phyloP scores from a whole-genome alignment of 768 basidiomycete species.

The Suillus americanus region DNA sequence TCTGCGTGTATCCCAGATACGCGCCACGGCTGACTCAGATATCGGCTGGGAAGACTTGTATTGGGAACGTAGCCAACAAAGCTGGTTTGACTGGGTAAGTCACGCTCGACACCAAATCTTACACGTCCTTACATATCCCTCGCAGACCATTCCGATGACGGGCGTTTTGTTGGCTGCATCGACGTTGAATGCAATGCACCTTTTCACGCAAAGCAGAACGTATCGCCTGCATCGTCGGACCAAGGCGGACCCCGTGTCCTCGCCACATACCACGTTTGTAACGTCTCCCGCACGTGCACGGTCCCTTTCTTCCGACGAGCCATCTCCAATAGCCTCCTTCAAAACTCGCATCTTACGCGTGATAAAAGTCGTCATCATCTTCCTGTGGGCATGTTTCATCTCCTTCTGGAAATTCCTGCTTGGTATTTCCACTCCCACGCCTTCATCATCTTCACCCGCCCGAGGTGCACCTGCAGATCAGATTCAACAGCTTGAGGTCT shows the following conservation, averaged over 20 bases:
- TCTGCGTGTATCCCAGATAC: constrained; percentile 58
- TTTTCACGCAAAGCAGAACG: constrained; percentile 66
- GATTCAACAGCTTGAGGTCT: constrained; percentile 78
- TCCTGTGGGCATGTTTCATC: constrained; percentile 51
- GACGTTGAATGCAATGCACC: constrained; percentile 58
- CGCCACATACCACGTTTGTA: constrained; percentile 69
- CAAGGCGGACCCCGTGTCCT: constrained; percentile 59
- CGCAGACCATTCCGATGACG: constrained; percentile 65
- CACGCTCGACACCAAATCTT: background rate
- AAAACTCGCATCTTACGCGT: constrained; percentile 34
- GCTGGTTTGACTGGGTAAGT: constrained; percentile 83
- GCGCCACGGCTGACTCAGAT: constrained; percentile 62
- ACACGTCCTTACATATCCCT: constrained; percentile 11
- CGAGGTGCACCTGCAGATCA: constrained; percentile 42
- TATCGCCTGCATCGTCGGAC: constrained; percentile 65
- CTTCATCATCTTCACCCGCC: constrained; percentile 32
- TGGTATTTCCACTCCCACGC: constrained; percentile 51
- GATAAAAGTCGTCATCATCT: constrained; percentile 35
- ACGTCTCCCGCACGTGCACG: constrained; percentile 36
- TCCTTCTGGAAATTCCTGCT: constrained; percentile 67
- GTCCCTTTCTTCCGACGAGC: constrained; percentile 27
- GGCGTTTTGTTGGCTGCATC: constrained; percentile 54
- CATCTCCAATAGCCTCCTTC: constrained; percentile 45
- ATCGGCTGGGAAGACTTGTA: constrained; percentile 81
- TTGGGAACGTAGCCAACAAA: constrained; percentile 56